phyloP scores from a whole-genome alignment of 352 stramenopile genomes.

The Peronospora destructor region DNA sequence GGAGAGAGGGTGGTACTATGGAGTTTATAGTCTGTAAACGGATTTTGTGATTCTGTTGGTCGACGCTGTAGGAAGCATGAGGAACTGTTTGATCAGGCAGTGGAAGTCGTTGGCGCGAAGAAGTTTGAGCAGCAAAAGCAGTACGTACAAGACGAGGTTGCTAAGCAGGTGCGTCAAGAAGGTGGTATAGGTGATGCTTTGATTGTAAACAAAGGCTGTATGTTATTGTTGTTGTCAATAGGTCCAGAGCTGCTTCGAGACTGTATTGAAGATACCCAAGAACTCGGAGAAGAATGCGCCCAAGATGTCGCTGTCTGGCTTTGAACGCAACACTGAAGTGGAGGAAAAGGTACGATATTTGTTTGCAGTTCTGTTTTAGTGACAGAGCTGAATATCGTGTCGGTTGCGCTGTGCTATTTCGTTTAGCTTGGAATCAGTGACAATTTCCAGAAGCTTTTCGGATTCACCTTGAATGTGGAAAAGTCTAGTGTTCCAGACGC shows the following conservation, averaged over 20 bases:
- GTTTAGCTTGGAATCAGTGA: slow-evolving; percentile 29
- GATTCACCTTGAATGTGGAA: slow-evolving; percentile 65
- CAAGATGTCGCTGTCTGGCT: slow-evolving; percentile 64
- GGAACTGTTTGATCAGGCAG: slow-evolving; percentile 70
- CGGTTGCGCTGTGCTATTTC: slow-evolving; percentile 2
- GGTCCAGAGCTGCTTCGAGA: slow-evolving; percentile 50
- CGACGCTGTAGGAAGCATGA: slow-evolving; percentile 42
- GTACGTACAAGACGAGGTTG: slow-evolving; percentile 58
- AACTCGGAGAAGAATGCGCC: slow-evolving; percentile 25
- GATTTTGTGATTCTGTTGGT: background rate
- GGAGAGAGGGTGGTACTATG: background rate
- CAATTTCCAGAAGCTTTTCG: slow-evolving; percentile 50
- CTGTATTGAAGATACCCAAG: slow-evolving; percentile 46
- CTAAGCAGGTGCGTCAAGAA: slow-evolving; percentile 37
- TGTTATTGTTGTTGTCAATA: slow-evolving; percentile 7
- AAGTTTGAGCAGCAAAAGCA: slow-evolving; percentile 79
- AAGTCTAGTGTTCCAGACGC: slow-evolving; percentile 53
- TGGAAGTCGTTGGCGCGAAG: slow-evolving; percentile 59
- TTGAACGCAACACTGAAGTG: slow-evolving; percentile 35
- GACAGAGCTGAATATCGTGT: background rate
- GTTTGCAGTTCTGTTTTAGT: background rate
- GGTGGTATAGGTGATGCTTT: background rate
- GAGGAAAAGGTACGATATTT: slow-evolving; percentile 18
- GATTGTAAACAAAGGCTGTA: background rate
- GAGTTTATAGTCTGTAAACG: background rate